These are phyloP conservation scores for Phaeophleospora eucalypticola DNA, from an alignment of 2,329 filamentous ascomycete species.

Conservation along the genomic window DNA sequence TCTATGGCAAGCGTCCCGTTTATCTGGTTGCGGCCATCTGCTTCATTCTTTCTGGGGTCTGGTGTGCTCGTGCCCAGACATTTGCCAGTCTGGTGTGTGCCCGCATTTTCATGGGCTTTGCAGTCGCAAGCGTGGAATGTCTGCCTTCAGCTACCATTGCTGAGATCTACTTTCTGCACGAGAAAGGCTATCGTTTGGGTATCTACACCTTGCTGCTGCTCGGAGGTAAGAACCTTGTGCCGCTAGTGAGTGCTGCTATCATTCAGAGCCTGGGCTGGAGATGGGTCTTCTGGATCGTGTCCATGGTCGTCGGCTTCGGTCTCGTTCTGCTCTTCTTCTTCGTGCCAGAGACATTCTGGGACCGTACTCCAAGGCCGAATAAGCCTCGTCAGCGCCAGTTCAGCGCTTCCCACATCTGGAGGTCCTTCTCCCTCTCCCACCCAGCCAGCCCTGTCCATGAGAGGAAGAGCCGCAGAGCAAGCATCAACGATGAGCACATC, in stretches of 20 bases:
- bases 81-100: constrained; percentile 77
- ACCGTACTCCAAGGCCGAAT: constrained; percentile 64
- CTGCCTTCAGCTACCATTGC: constrained; percentile 90
- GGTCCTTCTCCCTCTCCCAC: constrained; percentile 6
- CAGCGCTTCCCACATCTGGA: constrained; percentile 18
- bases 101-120: constrained; percentile 80
- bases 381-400: constrained; percentile 27
- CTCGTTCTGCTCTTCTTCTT: constrained; percentile 76
- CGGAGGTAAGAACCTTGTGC: constrained; percentile 79
- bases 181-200: constrained; percentile 85
- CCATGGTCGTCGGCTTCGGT: constrained; percentile 71
- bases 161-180: constrained; percentile 94
- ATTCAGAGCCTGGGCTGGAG: constrained; percentile 77
- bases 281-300: constrained; percentile 59
- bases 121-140: constrained; percentile 86
- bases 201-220: constrained; percentile 88
- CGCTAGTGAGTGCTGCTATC: constrained; percentile 78
- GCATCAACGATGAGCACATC: constrained; percentile 8
- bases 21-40: constrained; percentile 74
- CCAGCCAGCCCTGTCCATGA: constrained; percentile 10
- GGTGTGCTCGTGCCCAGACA: constrained; percentile 80
- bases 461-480: constrained; percentile 20
- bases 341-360: constrained; percentile 95
- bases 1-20: constrained; percentile 86
- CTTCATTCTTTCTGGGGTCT: constrained; percentile 73